These are phyloP conservation scores for Platanus orientalis DNA, from an alignment of 164 flowering plant species.

Conservation along the genomic window DNA sequence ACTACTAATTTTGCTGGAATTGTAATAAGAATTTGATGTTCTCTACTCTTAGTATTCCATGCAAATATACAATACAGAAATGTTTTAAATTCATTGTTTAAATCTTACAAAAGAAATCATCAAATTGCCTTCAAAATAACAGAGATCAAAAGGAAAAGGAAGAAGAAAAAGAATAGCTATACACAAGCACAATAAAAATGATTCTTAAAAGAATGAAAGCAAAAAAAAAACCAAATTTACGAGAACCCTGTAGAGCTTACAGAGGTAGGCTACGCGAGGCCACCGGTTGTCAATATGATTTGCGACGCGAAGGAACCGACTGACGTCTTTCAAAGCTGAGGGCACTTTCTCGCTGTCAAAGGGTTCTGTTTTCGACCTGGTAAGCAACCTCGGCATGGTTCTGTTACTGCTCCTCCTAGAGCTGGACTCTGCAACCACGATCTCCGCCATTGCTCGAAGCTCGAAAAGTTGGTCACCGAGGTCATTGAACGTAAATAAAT, in stretches of 20 bases:
- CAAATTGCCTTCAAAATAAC: too few relatives aligned
- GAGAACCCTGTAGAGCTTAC: conserved; percentile 32
- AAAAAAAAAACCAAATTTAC: not conserved
- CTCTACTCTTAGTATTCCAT: not conserved
- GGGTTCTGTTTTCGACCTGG: conserved; percentile 30
- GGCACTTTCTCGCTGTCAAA: conserved; percentile 91
- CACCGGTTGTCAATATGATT: conserved; percentile 58
- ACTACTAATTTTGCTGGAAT: too few relatives aligned
- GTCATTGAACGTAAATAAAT: not conserved
- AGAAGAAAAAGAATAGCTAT: not conserved
- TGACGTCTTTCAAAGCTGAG: conserved; percentile 50
- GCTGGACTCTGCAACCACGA: conserved; percentile 43
- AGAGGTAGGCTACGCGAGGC: conserved; percentile 81
- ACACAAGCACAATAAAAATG: not conserved
- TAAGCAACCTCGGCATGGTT: conserved; percentile 1
- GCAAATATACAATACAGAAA: not conserved
- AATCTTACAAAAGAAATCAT: not conserved
- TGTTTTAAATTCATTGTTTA: not conserved
- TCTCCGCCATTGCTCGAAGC: conserved; percentile 28
- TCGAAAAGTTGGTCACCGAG: not conserved
- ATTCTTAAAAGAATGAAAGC: not conserved
- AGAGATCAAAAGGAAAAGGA: not conserved
- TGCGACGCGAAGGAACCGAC: conserved; percentile 81
- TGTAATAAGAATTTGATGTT: not conserved
- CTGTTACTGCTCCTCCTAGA: conserved; percentile 7